Percentiles rank a stretch among this genome's conserved stretches.
These are phyloP conservation scores for Eragrostis tef DNA, from an alignment of 202 grass and related monocot genomes.

Conservation along the genomic window DNA sequence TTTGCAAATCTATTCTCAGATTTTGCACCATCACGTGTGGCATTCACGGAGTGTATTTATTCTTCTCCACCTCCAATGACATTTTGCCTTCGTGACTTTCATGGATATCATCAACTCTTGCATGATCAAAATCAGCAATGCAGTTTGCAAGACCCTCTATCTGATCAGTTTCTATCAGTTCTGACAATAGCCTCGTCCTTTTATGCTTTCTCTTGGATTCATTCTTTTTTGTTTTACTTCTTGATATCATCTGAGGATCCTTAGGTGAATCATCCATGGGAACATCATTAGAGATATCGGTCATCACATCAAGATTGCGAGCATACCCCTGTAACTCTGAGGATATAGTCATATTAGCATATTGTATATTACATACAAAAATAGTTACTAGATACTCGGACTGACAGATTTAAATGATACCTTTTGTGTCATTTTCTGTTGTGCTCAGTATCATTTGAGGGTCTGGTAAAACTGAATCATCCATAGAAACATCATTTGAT, in stretches of 20 bases:
- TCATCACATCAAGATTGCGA: conserved; percentile 20
- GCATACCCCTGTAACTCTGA: conserved; percentile 40
- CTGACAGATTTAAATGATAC: background rate
- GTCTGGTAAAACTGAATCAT: conserved; percentile 29
- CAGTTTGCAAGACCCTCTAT: conserved; percentile 30
- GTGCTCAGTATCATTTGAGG: conserved; percentile 17
- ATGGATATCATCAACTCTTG: conserved; percentile 36
- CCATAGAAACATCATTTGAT: conserved; percentile 16
- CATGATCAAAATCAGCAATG: conserved; percentile 37
- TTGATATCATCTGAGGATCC: conserved; percentile 37
- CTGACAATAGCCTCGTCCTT: conserved; percentile 65
- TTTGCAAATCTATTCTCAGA: conserved; percentile 8
- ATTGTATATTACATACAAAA: background rate
- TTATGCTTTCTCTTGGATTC: conserved; percentile 56
- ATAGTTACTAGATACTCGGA: background rate
- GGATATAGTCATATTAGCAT: conserved; percentile 6
- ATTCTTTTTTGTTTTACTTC: conserved; percentile 35
- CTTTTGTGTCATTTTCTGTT: conserved; percentile 27
- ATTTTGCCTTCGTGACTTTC: conserved; percentile 44
- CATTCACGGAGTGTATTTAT: background rate
- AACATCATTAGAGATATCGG: conserved; percentile 38
- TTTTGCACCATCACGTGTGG: conserved; percentile 17
- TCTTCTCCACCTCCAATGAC: conserved; percentile 32
- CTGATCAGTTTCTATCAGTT: conserved; percentile 53
- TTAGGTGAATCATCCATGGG: conserved; percentile 36